These are phyloP conservation scores for Sclerotinia borealis DNA, from an alignment of 2,329 filamentous ascomycete species.

Conservation along the genomic window DNA sequence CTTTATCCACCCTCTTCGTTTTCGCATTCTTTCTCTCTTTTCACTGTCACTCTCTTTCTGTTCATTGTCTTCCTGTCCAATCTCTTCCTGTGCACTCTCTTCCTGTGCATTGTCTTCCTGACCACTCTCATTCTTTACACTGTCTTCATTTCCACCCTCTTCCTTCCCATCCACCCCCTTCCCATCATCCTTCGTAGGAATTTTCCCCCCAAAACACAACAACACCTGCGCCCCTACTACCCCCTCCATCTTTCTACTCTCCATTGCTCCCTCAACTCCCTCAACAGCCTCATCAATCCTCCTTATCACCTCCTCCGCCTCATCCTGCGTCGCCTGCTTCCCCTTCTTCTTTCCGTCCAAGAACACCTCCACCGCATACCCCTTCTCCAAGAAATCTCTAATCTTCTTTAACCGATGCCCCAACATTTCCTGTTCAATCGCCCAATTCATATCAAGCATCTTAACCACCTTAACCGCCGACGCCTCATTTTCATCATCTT, in stretches of 20 bases:
- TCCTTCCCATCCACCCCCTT: neutral
- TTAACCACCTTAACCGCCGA: slow-evolving; percentile 49
- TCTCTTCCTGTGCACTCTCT: too few relatives aligned
- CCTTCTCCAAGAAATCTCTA: slow-evolving; percentile 64
- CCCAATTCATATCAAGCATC: slow-evolving; percentile 85
- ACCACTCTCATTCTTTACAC: too few relatives aligned
- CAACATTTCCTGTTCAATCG: slow-evolving; percentile 70
- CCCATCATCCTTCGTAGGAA: neutral
- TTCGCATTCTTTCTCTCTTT: too few relatives aligned
- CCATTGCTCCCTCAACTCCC: slow-evolving; percentile 36
- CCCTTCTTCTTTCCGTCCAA: slow-evolving; percentile 62
- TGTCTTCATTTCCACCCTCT: neutral
- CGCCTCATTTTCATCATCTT: too few relatives aligned
- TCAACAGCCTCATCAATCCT: slow-evolving; percentile 38
- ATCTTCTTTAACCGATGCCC: slow-evolving; percentile 62
- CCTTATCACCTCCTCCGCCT: slow-evolving; percentile 53
- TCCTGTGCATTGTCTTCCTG: too few relatives aligned
- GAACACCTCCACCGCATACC: slow-evolving; percentile 67
- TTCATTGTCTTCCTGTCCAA: too few relatives aligned
- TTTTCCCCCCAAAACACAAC: slow-evolving; percentile 40
- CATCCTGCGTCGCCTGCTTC: slow-evolving; percentile 51
- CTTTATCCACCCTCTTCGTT: too few relatives aligned
- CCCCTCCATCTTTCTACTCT: slow-evolving; percentile 42
- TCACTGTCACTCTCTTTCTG: too few relatives aligned
- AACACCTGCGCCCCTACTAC: slow-evolving; percentile 39